Evolutionary conservation across 441 rosid species (phyloP).

Genomic region (Populus tomentosa): DNA sequence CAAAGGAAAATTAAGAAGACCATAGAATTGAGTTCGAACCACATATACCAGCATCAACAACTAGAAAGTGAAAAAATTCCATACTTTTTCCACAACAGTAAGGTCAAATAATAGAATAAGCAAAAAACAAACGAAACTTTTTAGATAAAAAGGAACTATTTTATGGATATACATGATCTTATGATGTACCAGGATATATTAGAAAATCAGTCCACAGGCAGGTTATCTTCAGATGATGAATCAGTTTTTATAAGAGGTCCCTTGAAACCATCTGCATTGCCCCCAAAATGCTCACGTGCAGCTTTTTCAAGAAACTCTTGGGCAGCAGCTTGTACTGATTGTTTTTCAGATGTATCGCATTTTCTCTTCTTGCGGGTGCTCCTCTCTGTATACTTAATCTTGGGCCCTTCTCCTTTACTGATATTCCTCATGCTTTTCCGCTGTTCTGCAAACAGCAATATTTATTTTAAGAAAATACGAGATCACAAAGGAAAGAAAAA

Average conservation of each 20-base stretch:
- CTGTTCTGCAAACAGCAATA: constrained; percentile 45
- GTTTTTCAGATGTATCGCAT: constrained; percentile 51
- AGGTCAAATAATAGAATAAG: background rate
- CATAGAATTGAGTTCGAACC: too few relatives aligned
- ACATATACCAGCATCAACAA: background rate
- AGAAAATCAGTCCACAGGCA: constrained; percentile 29
- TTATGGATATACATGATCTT: background rate
- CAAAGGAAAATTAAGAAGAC: background rate
- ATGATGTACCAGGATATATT: background rate
- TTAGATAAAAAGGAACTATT: background rate
- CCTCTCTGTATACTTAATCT: constrained; percentile 41
- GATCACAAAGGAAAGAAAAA: background rate
- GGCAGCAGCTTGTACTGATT: constrained; percentile 63
- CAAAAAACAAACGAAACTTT: background rate
- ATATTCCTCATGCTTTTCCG: constrained; percentile 62
- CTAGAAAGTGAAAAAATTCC: background rate
- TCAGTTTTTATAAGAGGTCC: constrained; percentile 55
- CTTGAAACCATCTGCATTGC: constrained; percentile 48
- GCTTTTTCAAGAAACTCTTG: constrained; percentile 91
- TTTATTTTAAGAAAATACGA: background rate
- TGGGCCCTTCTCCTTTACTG: constrained; percentile 59
- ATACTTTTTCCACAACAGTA: background rate
- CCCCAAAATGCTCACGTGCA: constrained; percentile 72
- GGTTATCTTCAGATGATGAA: constrained; percentile 44
- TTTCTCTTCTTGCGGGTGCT: constrained; percentile 65